Evolutionary conservation across 192 early-diverging fungal species (phyloP).

Genomic region (Backusella morwellensis): DNA sequence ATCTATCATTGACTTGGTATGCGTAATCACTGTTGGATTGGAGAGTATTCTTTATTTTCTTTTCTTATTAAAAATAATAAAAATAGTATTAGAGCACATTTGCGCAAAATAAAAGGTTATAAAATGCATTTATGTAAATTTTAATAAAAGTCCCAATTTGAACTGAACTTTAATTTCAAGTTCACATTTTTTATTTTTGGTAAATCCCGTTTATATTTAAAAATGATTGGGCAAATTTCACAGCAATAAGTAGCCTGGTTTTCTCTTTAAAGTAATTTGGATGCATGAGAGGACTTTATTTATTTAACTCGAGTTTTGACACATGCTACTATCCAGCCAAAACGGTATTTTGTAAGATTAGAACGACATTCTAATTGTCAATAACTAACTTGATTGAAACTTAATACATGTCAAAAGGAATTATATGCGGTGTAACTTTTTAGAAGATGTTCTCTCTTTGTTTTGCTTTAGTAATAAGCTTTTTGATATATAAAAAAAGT

Average conservation of each 20-base stretch:
- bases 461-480: background rate
- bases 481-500: background rate
- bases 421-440: background rate
- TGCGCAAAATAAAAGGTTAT: background rate
- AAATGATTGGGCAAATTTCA: background rate
- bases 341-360: background rate
- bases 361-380: background rate
- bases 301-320: background rate
- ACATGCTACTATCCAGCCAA: slow-evolving; percentile 7
- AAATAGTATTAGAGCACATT: too few relatives aligned
- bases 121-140: background rate
- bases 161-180: background rate
- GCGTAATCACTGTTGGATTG: too few relatives aligned
- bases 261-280: background rate
- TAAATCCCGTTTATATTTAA: background rate
- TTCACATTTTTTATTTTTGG: background rate
- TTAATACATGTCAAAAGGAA: background rate
- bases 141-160: background rate
- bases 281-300: slow-evolving; percentile 1
- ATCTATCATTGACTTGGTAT: too few relatives aligned
- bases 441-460: background rate
- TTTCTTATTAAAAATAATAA: too few relatives aligned
- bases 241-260: background rate
- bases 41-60: too few relatives aligned
- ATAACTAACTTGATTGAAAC: background rate